Percentiles rank a stretch among this genome's conserved stretches.
Evolutionary conservation across 2,329 filamentous ascomycete species (phyloP).

Genomic region (Colletotrichum caudatum): DNA sequence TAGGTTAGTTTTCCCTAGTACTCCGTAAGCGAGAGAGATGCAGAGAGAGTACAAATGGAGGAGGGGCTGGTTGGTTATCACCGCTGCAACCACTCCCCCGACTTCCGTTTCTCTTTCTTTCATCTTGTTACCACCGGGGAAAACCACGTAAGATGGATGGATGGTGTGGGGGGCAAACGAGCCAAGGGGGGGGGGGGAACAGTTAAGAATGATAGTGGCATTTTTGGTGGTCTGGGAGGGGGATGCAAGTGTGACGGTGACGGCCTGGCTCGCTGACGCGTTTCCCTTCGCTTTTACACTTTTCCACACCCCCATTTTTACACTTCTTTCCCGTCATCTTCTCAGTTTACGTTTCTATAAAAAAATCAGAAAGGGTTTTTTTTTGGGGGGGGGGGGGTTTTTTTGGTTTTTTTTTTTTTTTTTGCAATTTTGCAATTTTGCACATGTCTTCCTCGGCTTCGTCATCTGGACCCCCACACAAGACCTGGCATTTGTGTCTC

Average conservation of each 20-base stretch:
- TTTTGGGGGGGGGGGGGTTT: too few relatives aligned
- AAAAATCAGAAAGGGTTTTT: too few relatives aligned
- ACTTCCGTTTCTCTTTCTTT: too few relatives aligned
- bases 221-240: rapidly evolving
- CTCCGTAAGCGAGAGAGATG: too few relatives aligned
- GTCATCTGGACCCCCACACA: too few relatives aligned
- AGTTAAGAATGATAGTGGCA: neutral
- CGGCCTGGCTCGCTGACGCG: neutral
- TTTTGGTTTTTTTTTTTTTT: too few relatives aligned
- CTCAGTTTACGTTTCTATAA: neutral
- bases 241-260: neutral
- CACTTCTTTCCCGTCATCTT: neutral
- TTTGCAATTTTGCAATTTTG: too few relatives aligned
- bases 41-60: neutral
- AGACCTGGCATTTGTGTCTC: neutral
- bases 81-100: too few relatives aligned
- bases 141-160: neutral
- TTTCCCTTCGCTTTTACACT: neutral
- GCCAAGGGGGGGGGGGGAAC: too few relatives aligned
- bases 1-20: neutral
- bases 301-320: too few relatives aligned
- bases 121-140: neutral
- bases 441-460: too few relatives aligned
- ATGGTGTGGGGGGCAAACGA: rapidly evolving
- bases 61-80: neutral